Base-by-base conservation (phyloP, 768 basidiomycete species). In the Austroboletus eburneus region DNA sequence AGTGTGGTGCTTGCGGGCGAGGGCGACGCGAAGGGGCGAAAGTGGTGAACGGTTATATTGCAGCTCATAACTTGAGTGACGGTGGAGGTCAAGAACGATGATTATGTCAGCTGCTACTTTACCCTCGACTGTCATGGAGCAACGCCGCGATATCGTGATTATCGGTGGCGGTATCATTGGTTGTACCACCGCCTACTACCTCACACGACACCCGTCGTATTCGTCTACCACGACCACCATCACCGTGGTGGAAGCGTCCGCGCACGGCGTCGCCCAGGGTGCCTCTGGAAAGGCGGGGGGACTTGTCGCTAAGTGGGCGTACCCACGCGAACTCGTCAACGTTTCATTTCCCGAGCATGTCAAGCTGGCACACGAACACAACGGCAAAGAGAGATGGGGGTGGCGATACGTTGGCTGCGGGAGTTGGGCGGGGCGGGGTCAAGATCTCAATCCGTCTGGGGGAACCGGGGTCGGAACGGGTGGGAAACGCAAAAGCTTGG, bases 131-230 rank as follows among this genome's bases (percentile, higher is more conserved):
- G 21, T 30, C 39, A 66, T 62, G 65, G 41, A 40, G 20, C 50
- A 56, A 38, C 45, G 60, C 34, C 57, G 50, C 34, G 55, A 79
- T 40, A 82, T 93, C 44, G 76, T 88, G 24, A 79, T 94, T 49
- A 74, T 94, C 50, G 91, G 91, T 22, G 91, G 83, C 18, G 91
- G 91, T 0, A 91, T 93, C 54, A 85, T 92, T 33, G 91, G 91
- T 9, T 82, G 84, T 48, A 85, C 84, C 1, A 87, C 83, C 0
- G 89, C 90, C 13, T 92, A 88, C 69, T 91, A 87, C 64, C 72
- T 91, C 42, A 69, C 84, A 13, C 72, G 72, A 20, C 80, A 85
- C 50, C 76, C 78, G 4, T 67, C 63, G 9, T 79, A 74, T 56
- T 57, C 69, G 14, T 49, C 69, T 4, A 49, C 66, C 9, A 63